Evolutionary conservation across 768 basidiomycete species (phyloP), one percentile per base, ranked within the genome.

Genomic region (Lactarius pseudohatsudake): DNA sequence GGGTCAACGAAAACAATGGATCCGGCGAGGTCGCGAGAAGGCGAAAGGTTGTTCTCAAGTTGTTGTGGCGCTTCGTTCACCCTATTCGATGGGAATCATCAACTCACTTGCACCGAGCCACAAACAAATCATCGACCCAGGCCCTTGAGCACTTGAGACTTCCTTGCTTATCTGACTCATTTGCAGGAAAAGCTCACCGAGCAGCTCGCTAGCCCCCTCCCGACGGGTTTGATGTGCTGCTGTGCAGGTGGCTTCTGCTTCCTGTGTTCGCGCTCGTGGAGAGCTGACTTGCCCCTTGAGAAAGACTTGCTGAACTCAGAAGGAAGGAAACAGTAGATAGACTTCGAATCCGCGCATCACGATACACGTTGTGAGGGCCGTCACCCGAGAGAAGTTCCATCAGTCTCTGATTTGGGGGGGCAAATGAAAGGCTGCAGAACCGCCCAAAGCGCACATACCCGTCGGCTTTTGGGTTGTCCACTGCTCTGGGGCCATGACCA

Each of bases 171-270:
- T 72, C 78, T 94, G 47, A 79, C 80, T 57, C 80, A 85, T 28
- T 82, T 93, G 70, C 92, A 94, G 74, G 84, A 78, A 65, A 88
- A 91, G 59, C 84, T 90, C 59, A 83, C 86, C 22, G 82, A 81
- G 57, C 83, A 85, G 18, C 81, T 90, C 61, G 71, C 74, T 26
- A 74, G 76, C 74, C 36, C 70, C 80, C 34, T 76, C 55, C 47
- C 54, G 61, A 62, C 34, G 22, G 18, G 13, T 34, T 43, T 13
- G n/a, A 13, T 36, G 18, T 26, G 26, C 10, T 26, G 16, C 32
- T 26, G 4, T 50, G 15, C 32, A 58, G 22, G 28, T 30, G n/a
- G 30, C 20, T 34, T 22, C 20, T 10, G 11, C 47, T 30, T 45
- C 41, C 4, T 16, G 13, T 34, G 8, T 30, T 32, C 6, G 22